Conservation (phyloP, 805 yeast genomes). For the Hanseniaspora lachancei region DNA sequence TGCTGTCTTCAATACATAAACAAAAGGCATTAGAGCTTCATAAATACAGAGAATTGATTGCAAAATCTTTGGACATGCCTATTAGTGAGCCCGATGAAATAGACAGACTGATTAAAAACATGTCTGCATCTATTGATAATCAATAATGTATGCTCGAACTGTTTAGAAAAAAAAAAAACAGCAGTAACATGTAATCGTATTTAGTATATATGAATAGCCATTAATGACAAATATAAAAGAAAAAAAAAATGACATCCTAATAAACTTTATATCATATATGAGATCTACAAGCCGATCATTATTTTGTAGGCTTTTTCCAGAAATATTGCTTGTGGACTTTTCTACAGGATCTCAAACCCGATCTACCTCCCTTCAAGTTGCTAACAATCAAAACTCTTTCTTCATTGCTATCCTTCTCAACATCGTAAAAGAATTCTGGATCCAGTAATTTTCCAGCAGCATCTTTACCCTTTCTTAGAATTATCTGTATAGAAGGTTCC, state of each 20-base stretch:
- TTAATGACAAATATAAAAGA: no score
- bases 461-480: slow-evolving; percentile 80
- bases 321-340: slow-evolving; percentile 73
- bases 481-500: slow-evolving; percentile 64
- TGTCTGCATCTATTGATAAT: neutral
- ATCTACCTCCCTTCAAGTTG: slow-evolving; percentile 61
- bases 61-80: slow-evolving; percentile 6
- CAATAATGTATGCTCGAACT: neutral
- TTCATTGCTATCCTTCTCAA: slow-evolving; percentile 64
- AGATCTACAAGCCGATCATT: neutral
- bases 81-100: neutral
- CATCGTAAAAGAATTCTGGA: slow-evolving; percentile 82
- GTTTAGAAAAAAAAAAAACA: neutral
- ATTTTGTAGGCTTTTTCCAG: slow-evolving; percentile 35
- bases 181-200: neutral
- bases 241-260: no score
- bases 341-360: slow-evolving; percentile 78
- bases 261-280: no score
- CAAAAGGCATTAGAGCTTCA: neutral
- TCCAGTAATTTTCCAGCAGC: slow-evolving; percentile 93
- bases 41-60: slow-evolving; percentile 6
- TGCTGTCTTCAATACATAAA: neutral
- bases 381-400: slow-evolving; percentile 59
- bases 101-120: neutral
- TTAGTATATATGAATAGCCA: neutral